Base-by-base conservation (phyloP, 441 rosid species). In the Pelargonium cotyledonis region DNA sequence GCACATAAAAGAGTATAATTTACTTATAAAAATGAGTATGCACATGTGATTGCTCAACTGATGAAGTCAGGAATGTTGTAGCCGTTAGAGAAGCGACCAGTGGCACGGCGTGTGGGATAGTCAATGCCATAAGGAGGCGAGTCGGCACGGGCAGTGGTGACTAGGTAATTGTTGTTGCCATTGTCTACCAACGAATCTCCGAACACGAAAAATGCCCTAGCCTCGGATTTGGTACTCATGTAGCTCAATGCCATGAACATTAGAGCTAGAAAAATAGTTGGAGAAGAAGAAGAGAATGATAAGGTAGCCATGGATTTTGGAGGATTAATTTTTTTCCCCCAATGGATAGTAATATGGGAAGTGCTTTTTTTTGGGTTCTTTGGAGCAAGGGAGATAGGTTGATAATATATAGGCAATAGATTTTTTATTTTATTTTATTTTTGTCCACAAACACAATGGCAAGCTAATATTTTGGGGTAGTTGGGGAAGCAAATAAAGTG, bases 11-110 rank as follows among this genome's bases (percentile, higher is more conserved):
- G 49, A 8, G 12, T 11, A 44, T 44, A 44, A 44, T 44, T 8
- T 8, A 44, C 49, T 2, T 44, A 8, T 21, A 21, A 21, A 21
- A 44, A 8, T 8, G 0, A 1, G 12, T 6, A 44, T 44, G 12
- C 10, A 44, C 4, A 3, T 26, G 31, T 26, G 23, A 1, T 12
- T 47, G 8, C 55, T 47, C 55, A 47, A 47, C 55, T 47, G 55
- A 47, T 47, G 55, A 47, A 47, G 55, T 47, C 55, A 5, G 55
- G 55, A 47, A 47, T 47, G 55, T 47, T 47, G 55, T 10, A n/a
- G n/a, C 55, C 55, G 55, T 49, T 49, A 18, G 57, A 49, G 57
- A 49, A 49, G n/a, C 57, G 57, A 16, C 57, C 57, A 6, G 57
- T 49, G 57, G 57, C 16, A 16, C 8, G 15, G 8, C 14, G 55